These are phyloP conservation scores for Podaxis sp. DNA, from an alignment of 768 basidiomycete genomes.

Conservation along the genomic window DNA sequence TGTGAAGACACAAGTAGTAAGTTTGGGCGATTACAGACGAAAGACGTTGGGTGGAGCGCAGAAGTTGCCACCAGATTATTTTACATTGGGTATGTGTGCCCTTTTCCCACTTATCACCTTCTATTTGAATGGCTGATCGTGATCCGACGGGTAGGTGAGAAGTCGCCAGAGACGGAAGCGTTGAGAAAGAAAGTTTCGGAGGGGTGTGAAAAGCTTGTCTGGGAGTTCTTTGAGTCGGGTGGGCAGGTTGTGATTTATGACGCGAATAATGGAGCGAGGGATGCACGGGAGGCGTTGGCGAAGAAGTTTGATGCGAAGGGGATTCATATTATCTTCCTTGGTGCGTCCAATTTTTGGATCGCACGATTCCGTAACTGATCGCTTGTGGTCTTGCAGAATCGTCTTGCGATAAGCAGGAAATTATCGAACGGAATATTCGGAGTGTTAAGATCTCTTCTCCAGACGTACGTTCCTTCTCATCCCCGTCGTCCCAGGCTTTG, in stretches of 20 bases:
- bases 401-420: slow-evolving; percentile 85
- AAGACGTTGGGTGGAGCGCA: slow-evolving; percentile 87
- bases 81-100: slow-evolving; percentile 61
- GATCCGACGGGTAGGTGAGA: slow-evolving; percentile 52
- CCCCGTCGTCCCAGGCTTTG: neutral
- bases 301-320: slow-evolving; percentile 85
- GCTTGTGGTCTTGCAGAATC: slow-evolving; percentile 56
- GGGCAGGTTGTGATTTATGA: slow-evolving; percentile 99
- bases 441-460: slow-evolving; percentile 98
- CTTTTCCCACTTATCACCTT: neutral
- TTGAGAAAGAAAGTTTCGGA: slow-evolving; percentile 71
- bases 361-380: neutral
- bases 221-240: slow-evolving; percentile 80
- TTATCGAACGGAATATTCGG: slow-evolving; percentile 92
- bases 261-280: slow-evolving; percentile 87
- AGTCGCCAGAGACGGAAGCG: slow-evolving; percentile 75
- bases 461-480: slow-evolving; percentile 59
- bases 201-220: slow-evolving; percentile 87
- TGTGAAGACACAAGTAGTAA: slow-evolving; percentile 93
- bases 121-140: neutral
- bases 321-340: slow-evolving; percentile 92
- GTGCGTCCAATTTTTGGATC: slow-evolving; percentile 38
- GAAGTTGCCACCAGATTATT: slow-evolving; percentile 90
- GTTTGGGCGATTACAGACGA: slow-evolving; percentile 91
- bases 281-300: slow-evolving; percentile 64